Percentiles rank a stretch among this genome's conserved stretches.
phyloP scores from a whole-genome alignment of 139 green algal species.

The Edaphochlamys debaryana region DNA sequence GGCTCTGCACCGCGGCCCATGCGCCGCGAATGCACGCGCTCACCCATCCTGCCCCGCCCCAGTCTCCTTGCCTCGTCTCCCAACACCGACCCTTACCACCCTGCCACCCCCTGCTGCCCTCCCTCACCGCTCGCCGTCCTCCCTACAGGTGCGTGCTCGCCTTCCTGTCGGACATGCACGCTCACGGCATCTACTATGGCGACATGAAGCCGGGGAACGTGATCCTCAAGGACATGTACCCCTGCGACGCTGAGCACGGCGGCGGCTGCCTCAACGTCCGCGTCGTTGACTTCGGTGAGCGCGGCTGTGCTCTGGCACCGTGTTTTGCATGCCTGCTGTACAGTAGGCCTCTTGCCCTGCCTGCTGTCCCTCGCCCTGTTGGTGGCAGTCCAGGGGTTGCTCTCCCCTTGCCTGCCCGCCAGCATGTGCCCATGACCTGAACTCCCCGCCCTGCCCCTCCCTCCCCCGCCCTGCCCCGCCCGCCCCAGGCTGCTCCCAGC shows the following conservation, averaged over 20 bases:
- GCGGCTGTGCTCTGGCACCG: too few relatives aligned
- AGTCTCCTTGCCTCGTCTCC: neutral
- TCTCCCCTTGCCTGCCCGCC: too few relatives aligned
- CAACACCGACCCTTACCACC: neutral
- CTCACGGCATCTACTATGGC: conserved; percentile 21
- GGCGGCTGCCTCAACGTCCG: conserved; percentile 27
- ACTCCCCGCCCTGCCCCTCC: too few relatives aligned
- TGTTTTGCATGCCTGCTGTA: too few relatives aligned
- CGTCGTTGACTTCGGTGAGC: conserved; percentile 38
- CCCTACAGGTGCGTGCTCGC: conserved; percentile 16
- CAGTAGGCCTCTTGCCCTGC: too few relatives aligned
- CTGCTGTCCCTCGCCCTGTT: too few relatives aligned
- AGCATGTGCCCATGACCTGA: too few relatives aligned
- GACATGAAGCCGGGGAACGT: conserved; percentile 40
- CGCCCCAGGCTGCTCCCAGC: conserved; percentile 31
- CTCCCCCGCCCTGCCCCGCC: too few relatives aligned
- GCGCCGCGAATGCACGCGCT: too few relatives aligned
- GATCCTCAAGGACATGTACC: conserved; percentile 45
- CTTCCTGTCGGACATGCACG: conserved; percentile 33
- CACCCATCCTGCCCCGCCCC: neutral
- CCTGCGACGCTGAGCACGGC: neutral
- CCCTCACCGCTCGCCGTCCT: neutral
- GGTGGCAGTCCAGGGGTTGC: too few relatives aligned
- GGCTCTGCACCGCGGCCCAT: too few relatives aligned
- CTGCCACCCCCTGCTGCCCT: neutral